Evolutionary conservation across 148 eudicot species (phyloP).

Genomic region (Heliamphora exappendiculata): DNA sequence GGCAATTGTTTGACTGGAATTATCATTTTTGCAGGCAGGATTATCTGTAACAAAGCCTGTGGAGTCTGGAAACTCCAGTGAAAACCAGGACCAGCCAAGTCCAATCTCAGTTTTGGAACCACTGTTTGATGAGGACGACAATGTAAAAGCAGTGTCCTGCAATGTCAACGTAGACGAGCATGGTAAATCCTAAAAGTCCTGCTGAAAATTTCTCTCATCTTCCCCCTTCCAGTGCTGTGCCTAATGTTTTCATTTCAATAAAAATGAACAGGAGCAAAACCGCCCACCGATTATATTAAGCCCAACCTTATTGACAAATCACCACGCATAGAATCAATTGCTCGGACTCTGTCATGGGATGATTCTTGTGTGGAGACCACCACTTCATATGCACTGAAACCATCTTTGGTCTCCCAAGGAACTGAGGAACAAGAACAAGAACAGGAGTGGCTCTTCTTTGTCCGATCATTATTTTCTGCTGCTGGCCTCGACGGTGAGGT

Average conservation of each 20-base stretch:
- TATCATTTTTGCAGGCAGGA: conserved; percentile 36
- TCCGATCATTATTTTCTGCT: conserved; percentile 57
- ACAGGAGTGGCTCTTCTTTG: conserved; percentile 47
- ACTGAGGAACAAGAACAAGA: conserved; percentile 50
- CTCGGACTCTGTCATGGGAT: conserved; percentile 80
- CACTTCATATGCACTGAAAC: conserved; percentile 29
- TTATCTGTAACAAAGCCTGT: conserved; percentile 26
- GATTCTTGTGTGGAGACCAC: conserved; percentile 42
- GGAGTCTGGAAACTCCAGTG: conserved; percentile 30
- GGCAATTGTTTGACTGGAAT: not conserved
- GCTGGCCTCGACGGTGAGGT: conserved; percentile 45
- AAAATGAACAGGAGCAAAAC: conserved; percentile 40
- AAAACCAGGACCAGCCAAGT: conserved; percentile 85
- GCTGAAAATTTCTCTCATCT: not conserved
- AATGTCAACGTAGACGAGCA: conserved; percentile 28
- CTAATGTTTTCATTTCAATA: conserved; percentile 10
- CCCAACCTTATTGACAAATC: conserved; percentile 89
- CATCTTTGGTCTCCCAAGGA: conserved; percentile 37
- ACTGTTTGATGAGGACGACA: conserved; percentile 58
- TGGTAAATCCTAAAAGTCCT: conserved; percentile 36
- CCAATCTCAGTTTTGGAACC: conserved; percentile 81
- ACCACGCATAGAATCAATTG: conserved; percentile 87
- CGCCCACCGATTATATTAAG: conserved; percentile 25
- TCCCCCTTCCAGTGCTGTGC: not conserved
- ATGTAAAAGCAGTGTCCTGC: conserved; percentile 23